Evolutionary conservation across 1,284 basidiomycete genomes (phyloP), one percentile per base, ranked within the genome.

Genomic region (Trichosporon inkin): DNA sequence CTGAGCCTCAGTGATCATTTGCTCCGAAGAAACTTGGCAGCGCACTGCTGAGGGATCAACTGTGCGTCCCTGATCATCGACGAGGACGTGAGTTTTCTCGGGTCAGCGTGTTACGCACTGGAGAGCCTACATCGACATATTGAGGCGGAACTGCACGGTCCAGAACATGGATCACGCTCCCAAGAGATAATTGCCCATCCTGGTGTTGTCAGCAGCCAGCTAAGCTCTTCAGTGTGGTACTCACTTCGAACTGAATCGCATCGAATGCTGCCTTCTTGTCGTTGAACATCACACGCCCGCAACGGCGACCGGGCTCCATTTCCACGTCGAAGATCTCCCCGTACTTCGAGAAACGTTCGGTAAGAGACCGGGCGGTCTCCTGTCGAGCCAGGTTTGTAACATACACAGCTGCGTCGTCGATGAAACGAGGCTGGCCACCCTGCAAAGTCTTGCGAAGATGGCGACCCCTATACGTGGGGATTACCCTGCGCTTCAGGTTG

Each of bases 271-370:
- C 62, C 0, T 49, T 57, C 13, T 40, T 47, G 11, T 61, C 52
- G n/a, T 66, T 62, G 54, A 62, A 76, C 28, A 76, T 58, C 5
- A 76, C 58, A 14, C 73, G 61, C 7, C 69, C 74, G 2, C 28
- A 8, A 44, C 3, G 57, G 38, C 4, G 32, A 37, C 17, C 17
- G 0, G 66, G 69, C 53, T 68, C 70, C 51, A 65, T 71, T 55
- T 73, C 72, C 49, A 75, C 58, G 2, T 67, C 65, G 24, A 73
- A 68, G 22, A 76, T 68, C n/a, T 41, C 54, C 1, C 74, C 74
- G 58, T 76, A 71, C n/a, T 49, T 61, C n/a, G 49, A 60, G 39
- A 76, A 76, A 7, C 73, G 57, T 16, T 56, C 41, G 13, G 67
- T 61, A 6, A 76, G 58, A 10, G 60, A 66, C 5, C 38, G 22